Conservation (phyloP, 2,329 filamentous ascomycete genomes). For the Volutella citrinella region DNA sequence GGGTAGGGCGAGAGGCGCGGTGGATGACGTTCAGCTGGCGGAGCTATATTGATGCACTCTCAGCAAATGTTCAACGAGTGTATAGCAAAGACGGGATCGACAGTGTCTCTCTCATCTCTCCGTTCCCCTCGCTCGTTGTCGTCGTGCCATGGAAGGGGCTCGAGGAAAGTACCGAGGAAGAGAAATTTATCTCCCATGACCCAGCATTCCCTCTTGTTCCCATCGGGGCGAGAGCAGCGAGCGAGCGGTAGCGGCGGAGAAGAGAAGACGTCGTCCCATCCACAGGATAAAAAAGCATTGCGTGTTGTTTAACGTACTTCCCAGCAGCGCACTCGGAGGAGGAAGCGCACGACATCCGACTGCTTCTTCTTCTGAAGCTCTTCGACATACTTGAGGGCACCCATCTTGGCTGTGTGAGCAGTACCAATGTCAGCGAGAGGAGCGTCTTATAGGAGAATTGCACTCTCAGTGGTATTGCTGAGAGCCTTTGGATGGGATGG, state of each 20-base stretch:
- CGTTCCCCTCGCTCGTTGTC: constrained; percentile 9
- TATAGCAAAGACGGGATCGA: constrained; percentile 62
- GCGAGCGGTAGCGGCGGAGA: constrained; percentile 15
- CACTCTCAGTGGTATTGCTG: too few species aligned
- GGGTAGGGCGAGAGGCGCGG: constrained; percentile 95
- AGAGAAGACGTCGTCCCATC: constrained; percentile 31
- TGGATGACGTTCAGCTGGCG: constrained; percentile 99
- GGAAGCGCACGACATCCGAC: constrained; percentile 99
- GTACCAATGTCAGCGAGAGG: constrained; percentile 26
- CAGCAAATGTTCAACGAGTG: constrained; percentile 99
- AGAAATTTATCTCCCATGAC: constrained; percentile 15
- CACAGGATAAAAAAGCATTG: constrained; percentile 32
- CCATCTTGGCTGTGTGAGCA: constrained; percentile 69
- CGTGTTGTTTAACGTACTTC: constrained; percentile 70
- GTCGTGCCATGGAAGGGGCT: constrained; percentile 2
- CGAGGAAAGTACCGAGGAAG: constrained; percentile 1
- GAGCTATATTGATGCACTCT: constrained; percentile 99
- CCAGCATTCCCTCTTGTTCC: too few species aligned
- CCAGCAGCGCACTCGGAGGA: constrained; percentile 99
- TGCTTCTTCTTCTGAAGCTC: constrained; percentile 99
- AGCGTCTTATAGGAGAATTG: constrained; percentile 4
- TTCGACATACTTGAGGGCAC: constrained; percentile 99
- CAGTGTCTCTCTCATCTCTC: constrained; percentile 7
- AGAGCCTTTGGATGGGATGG: too few species aligned
- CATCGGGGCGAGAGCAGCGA: constrained; percentile 1